Conservation (phyloP, 2,329 filamentous ascomycete genomes). For the Fusarium domesticum region DNA sequence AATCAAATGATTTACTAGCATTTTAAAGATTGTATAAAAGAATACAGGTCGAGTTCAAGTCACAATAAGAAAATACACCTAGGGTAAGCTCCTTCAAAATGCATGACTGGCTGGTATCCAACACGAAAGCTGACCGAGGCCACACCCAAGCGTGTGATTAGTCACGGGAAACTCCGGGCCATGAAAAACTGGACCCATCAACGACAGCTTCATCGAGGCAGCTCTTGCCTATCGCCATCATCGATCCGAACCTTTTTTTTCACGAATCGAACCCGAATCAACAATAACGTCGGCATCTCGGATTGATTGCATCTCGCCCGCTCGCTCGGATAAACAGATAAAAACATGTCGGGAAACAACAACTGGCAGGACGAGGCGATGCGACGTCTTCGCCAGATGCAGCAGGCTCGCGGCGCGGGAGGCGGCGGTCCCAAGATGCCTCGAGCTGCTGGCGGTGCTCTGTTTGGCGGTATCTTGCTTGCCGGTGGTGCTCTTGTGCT, state of each 20-base stretch:
- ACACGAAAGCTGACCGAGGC: too few species aligned
- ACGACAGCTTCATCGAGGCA: constrained; percentile 27
- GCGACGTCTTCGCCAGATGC: constrained; percentile 49
- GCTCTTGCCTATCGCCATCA: constrained; percentile 25
- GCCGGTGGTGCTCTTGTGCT: constrained; percentile 51
- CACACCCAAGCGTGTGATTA: not conserved
- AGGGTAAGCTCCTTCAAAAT: not conserved
- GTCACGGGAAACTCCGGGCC: constrained; percentile 20
- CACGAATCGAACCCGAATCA: constrained; percentile 8
- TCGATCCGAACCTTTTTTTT: constrained; percentile 6
- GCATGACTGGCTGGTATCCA: too few species aligned
- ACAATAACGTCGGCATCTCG: constrained; percentile 8
- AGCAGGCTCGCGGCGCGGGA: constrained; percentile 42
- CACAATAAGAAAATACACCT: too few species aligned
- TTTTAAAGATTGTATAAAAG: too few species aligned
- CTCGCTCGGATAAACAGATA: constrained; percentile 4
- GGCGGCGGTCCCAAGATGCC: constrained; percentile 43
- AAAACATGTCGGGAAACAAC: constrained; percentile 35
- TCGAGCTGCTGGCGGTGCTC: constrained; percentile 38
- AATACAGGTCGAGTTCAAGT: too few species aligned
- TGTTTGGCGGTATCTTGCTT: constrained; percentile 44
- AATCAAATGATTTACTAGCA: too few species aligned
- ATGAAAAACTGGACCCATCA: constrained; percentile 27
- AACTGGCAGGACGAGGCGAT: constrained; percentile 51
- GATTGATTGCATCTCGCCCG: constrained; percentile 6